Percentiles rank a stretch among this genome's conserved stretches.
phyloP scores from a whole-genome alignment of 2,329 filamentous ascomycete genomes.

The Elsinoe necatrix region DNA sequence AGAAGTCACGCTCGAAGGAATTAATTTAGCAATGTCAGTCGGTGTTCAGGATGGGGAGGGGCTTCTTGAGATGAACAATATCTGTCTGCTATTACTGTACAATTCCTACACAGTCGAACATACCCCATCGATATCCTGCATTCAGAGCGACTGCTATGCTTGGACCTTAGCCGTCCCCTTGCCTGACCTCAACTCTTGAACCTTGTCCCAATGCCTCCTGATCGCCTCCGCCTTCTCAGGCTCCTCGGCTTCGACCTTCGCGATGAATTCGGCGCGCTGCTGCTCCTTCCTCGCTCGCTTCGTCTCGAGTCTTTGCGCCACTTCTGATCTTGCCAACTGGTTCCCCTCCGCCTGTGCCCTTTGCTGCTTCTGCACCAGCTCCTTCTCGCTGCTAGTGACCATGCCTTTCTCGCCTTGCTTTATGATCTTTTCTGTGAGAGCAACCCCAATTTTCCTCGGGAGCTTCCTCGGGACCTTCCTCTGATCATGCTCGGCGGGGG shows the following conservation, averaged over 20 bases:
- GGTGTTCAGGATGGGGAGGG: background rate
- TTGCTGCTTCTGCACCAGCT: background rate
- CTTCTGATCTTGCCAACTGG: background rate
- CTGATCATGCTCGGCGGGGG: constrained; percentile 16
- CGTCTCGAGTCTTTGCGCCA: background rate
- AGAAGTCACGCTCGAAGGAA: background rate
- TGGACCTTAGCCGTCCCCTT: background rate
- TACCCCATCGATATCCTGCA: background rate
- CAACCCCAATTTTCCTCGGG: too few species aligned
- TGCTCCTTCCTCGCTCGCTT: background rate
- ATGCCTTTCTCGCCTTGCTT: background rate
- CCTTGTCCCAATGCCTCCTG: constrained; percentile 3
- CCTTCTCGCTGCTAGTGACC: background rate
- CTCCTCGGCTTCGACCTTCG: constrained; percentile 6
- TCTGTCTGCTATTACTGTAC: background rate
- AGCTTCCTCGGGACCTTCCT: background rate
- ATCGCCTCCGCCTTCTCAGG: constrained; percentile 3
- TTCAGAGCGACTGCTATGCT: background rate
- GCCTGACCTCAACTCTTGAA: background rate
- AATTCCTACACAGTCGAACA: background rate
- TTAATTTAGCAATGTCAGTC: background rate
- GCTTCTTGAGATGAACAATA: background rate
- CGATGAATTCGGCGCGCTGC: constrained; percentile 1
- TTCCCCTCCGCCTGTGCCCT: background rate
- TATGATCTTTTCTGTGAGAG: constrained; percentile 1